Conservation (phyloP, 2,329 filamentous ascomycete species). For the Monilinia polystroma region DNA sequence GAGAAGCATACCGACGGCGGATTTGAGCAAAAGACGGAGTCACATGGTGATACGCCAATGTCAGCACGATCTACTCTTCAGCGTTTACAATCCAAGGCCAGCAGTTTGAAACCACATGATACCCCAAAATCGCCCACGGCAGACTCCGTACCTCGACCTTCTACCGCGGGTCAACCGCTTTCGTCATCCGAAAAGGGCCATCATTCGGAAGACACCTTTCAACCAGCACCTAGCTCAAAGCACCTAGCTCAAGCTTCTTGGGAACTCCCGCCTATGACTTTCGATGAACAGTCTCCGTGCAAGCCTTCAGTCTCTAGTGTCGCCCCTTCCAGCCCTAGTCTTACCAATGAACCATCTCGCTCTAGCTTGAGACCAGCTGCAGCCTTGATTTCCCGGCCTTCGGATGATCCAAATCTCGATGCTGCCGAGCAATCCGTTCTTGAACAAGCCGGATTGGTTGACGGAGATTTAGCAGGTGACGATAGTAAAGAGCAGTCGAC, state of each 20-base stretch:
- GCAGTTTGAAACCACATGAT: slow-evolving; percentile 41
- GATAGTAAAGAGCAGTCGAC: slow-evolving; percentile 35
- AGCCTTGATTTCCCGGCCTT: slow-evolving; percentile 33
- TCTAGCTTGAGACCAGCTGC: slow-evolving; percentile 39
- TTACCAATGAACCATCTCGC: slow-evolving; percentile 40
- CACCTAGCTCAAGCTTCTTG: slow-evolving; percentile 46
- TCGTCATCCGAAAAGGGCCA: slow-evolving; percentile 42
- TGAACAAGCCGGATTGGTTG: slow-evolving; percentile 65
- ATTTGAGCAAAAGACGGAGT: slow-evolving; percentile 24
- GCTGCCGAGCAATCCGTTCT: slow-evolving; percentile 67
- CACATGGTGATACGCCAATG: slow-evolving; percentile 27
- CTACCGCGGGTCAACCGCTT: slow-evolving; percentile 36
- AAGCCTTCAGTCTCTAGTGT: slow-evolving; percentile 49
- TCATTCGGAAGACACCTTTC: slow-evolving; percentile 48
- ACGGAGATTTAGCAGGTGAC: slow-evolving; percentile 45
- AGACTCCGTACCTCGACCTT: slow-evolving; percentile 40
- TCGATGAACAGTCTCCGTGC: slow-evolving; percentile 41
- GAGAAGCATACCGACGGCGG: slow-evolving; percentile 49
- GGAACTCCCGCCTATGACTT: slow-evolving; percentile 45
- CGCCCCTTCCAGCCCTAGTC: slow-evolving; percentile 37
- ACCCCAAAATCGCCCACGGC: slow-evolving; percentile 43
- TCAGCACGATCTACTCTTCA: slow-evolving; percentile 39
- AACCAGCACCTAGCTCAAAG: slow-evolving; percentile 49
- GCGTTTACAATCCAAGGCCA: slow-evolving; percentile 43
- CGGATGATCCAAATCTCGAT: slow-evolving; percentile 44